A percentile compares a stretch with the other conserved stretches of the same genome.
phyloP scores from a whole-genome alignment of 176 grass and related monocot genomes.

The Microstegium vimineum region DNA sequence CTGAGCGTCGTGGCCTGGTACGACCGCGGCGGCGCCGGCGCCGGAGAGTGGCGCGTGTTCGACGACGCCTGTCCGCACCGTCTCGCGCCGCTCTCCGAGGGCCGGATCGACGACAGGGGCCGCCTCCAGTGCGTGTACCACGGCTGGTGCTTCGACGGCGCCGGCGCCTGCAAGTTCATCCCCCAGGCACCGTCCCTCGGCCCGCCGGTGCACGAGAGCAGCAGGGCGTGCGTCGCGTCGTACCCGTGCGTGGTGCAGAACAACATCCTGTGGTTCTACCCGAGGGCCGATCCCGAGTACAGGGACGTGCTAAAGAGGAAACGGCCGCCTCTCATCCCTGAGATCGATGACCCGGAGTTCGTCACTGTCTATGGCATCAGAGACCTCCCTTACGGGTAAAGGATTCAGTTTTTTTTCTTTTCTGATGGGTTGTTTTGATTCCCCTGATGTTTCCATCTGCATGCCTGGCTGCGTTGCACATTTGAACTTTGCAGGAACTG shows the following conservation, averaged over 20 bases:
- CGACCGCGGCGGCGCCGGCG: slow-evolving; percentile 45
- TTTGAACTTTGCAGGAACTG: neutral
- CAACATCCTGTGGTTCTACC: slow-evolving; percentile 88
- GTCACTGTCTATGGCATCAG: slow-evolving; percentile 44
- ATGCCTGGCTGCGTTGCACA: neutral
- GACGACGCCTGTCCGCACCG: slow-evolving; percentile 85
- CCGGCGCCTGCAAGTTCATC: slow-evolving; percentile 75
- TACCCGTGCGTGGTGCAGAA: slow-evolving; percentile 84
- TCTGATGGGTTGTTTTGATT: neutral
- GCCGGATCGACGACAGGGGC: slow-evolving; percentile 70
- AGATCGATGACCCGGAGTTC: slow-evolving; percentile 81
- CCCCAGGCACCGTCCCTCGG: slow-evolving; percentile 77
- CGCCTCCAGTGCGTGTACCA: slow-evolving; percentile 94
- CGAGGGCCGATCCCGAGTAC: slow-evolving; percentile 49
- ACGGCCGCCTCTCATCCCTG: slow-evolving; percentile 53
- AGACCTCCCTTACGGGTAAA: slow-evolving; percentile 75
- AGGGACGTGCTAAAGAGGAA: slow-evolving; percentile 51
- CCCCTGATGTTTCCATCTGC: neutral
- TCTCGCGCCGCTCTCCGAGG: slow-evolving; percentile 85
- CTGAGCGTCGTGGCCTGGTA: slow-evolving; percentile 74
- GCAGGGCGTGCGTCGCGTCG: slow-evolving; percentile 65
- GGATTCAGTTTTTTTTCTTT: neutral
- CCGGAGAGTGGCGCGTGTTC: slow-evolving; percentile 75
- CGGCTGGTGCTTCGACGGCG: slow-evolving; percentile 96
- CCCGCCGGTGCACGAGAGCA: slow-evolving; percentile 61